Conservation (phyloP, 148 eudicot species). For the Cornus suecica region DNA sequence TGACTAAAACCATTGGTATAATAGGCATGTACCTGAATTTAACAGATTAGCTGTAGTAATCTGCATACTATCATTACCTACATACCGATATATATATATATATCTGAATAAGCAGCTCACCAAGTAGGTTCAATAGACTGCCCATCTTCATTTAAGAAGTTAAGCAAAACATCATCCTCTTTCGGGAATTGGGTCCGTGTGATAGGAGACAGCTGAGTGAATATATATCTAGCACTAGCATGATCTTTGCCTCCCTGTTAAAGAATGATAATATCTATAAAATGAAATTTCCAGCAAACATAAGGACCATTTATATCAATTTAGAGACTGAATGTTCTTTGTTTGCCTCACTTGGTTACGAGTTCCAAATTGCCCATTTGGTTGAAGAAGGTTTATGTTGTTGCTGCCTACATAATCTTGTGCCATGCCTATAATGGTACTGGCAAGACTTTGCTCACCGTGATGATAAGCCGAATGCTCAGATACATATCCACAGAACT, state of each 20-base stretch:
- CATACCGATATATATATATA: background rate
- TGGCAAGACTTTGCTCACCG: slow-evolving; percentile 80
- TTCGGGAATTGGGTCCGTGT: slow-evolving; percentile 71
- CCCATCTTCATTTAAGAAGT: slow-evolving; percentile 85
- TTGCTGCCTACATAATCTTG: slow-evolving; percentile 89
- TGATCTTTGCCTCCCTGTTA: slow-evolving; percentile 95
- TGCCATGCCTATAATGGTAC: slow-evolving; percentile 94
- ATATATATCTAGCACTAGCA: slow-evolving; percentile 84
- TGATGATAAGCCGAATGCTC: slow-evolving; percentile 96
- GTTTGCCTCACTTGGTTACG: slow-evolving; percentile 52
- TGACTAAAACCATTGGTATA: slow-evolving; percentile 83
- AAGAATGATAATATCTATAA: background rate
- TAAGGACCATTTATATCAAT: background rate
- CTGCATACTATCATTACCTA: background rate
- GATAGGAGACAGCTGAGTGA: slow-evolving; percentile 56
- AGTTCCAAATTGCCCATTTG: slow-evolving; percentile 88
- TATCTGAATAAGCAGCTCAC: slow-evolving; percentile 34
- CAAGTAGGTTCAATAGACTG: slow-evolving; percentile 79
- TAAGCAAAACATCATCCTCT: slow-evolving; percentile 75
- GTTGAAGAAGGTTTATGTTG: slow-evolving; percentile 74
- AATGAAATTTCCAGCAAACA: background rate
- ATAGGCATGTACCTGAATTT: slow-evolving; percentile 73
- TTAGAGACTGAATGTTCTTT: background rate
- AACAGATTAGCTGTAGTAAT: background rate
- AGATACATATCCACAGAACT: slow-evolving; percentile 85